These are phyloP conservation scores for Chaetomiaceae sp. DNA, from an alignment of 2,329 filamentous ascomycete genomes.

Conservation along the genomic window DNA sequence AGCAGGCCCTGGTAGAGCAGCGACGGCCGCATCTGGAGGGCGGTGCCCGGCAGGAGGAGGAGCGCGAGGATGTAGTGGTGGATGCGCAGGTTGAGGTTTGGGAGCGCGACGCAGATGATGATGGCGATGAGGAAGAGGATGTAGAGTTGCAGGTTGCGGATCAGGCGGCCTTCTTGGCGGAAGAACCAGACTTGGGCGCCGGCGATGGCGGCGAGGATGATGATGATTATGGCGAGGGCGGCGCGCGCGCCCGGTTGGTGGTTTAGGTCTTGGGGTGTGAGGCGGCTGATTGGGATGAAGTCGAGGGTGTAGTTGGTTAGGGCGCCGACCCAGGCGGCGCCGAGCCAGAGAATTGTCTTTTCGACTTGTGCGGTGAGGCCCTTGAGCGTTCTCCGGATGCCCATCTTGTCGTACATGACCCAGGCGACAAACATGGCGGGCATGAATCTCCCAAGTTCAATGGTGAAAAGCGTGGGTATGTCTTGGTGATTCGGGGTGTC, in stretches of 20 bases:
- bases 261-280: slow-evolving; percentile 84
- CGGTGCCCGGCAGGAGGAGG: slow-evolving; percentile 80
- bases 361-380: slow-evolving; percentile 79
- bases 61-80: slow-evolving; percentile 93
- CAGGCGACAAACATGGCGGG: slow-evolving; percentile 84
- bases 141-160: slow-evolving; percentile 74
- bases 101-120: slow-evolving; percentile 64
- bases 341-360: slow-evolving; percentile 86
- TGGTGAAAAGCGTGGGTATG: slow-evolving; percentile 68
- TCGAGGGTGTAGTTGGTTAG: slow-evolving; percentile 94
- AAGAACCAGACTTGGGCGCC: slow-evolving; percentile 79
- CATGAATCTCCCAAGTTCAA: slow-evolving; percentile 73
- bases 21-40: slow-evolving; percentile 78
- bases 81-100: slow-evolving; percentile 75
- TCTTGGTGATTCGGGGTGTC: slow-evolving; percentile 70
- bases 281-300: slow-evolving; percentile 84
- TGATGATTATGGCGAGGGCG: slow-evolving; percentile 73
- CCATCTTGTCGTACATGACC: slow-evolving; percentile 82
- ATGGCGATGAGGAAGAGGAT: slow-evolving; percentile 62
- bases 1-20: slow-evolving; percentile 86
- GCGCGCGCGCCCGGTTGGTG: slow-evolving; percentile 85
- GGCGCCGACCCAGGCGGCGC: slow-evolving; percentile 83
- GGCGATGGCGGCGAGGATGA: slow-evolving; percentile 63
- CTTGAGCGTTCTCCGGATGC: slow-evolving; percentile 63
- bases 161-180: slow-evolving; percentile 75